Evolutionary conservation across 2,329 filamentous ascomycete species (phyloP).

Genomic region (Colletotrichum horii): DNA sequence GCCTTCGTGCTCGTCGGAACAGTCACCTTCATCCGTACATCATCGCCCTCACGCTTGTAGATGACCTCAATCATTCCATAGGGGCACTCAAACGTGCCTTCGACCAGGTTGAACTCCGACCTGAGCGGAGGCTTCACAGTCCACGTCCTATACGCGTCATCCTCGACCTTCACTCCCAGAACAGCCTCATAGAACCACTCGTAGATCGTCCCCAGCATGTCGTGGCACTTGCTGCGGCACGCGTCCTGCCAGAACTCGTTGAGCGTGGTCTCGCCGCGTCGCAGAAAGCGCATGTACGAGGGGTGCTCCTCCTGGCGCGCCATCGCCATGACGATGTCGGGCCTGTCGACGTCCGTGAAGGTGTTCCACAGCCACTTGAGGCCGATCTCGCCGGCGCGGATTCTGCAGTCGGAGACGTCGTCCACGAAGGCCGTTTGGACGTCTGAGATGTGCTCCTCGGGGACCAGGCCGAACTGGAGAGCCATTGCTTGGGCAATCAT

Average conservation of each 20-base stretch:
- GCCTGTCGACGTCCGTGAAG: conserved; percentile 41
- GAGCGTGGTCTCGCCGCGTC: conserved; percentile 47
- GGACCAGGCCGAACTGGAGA: conserved; percentile 27
- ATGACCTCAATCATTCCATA: conserved; percentile 37
- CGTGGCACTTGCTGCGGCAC: conserved; percentile 49
- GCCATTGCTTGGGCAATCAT: conserved; percentile 43
- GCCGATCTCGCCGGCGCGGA: conserved; percentile 46
- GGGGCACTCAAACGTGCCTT: conserved; percentile 42
- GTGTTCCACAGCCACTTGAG: conserved; percentile 47
- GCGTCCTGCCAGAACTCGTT: conserved; percentile 49
- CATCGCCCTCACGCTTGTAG: conserved; percentile 23
- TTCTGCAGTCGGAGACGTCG: conserved; percentile 32
- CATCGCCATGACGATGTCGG: conserved; percentile 46
- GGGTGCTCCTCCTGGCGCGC: conserved; percentile 51
- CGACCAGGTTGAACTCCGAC: conserved; percentile 42
- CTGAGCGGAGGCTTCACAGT: conserved; percentile 41
- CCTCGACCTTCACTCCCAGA: conserved; percentile 39
- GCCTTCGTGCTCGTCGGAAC: conserved; percentile 26
- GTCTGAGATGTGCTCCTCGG: conserved; percentile 21
- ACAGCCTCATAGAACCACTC: conserved; percentile 52
- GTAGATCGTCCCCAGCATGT: conserved; percentile 53
- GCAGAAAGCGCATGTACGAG: conserved; percentile 51
- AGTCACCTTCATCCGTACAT: conserved; percentile 20
- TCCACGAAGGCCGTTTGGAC: conserved; percentile 26
- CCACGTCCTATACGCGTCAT: conserved; percentile 44